Percentiles rank a stretch among this genome's conserved stretches.
These are phyloP conservation scores for Hanseniaspora jakobsenii DNA, from an alignment of 805 yeast species.

Conservation along the genomic window DNA sequence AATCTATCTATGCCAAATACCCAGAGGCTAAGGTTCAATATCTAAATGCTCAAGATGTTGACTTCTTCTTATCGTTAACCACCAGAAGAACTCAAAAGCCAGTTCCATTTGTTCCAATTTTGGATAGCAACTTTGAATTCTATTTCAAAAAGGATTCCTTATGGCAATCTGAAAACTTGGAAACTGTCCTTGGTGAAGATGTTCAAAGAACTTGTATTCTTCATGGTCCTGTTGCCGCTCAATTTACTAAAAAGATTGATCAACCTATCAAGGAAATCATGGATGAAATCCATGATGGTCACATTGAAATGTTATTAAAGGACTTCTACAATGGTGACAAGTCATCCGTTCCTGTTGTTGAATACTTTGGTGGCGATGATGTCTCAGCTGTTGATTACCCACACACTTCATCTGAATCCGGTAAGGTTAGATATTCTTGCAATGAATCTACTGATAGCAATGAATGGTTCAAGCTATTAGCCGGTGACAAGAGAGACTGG, in stretches of 20 bases:
- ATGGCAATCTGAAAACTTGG: conserved; percentile 97
- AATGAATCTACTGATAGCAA: conserved; percentile 28
- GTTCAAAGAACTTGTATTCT: conserved; percentile 98
- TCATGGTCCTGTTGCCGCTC: conserved; percentile 98
- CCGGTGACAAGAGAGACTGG: conserved; percentile 75
- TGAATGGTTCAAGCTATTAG: conserved; percentile 68
- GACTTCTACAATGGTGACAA: conserved; percentile 63
- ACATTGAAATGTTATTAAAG: conserved; percentile 53
- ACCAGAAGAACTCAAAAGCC: conserved; percentile 85
- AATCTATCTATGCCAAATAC: conserved; percentile 51
- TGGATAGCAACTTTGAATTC: conserved; percentile 87
- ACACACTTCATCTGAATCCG: conserved; percentile 22
- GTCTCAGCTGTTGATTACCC: conserved; percentile 32
- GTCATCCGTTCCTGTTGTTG: conserved; percentile 71
- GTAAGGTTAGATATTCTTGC: conserved; percentile 31
- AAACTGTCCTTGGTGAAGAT: conserved; percentile 89
- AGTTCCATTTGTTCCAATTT: conserved; percentile 91
- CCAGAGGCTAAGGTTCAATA: conserved; percentile 70
- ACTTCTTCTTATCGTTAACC: conserved; percentile 75
- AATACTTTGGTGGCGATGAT: conserved; percentile 67
- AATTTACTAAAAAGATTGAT: conserved; percentile 70
- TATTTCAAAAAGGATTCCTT: conserved; percentile 97
- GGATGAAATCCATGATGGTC: conserved; percentile 84
- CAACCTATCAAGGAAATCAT: conserved; percentile 88
- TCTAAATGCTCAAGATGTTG: conserved; percentile 89